A percentile compares a stretch with the other conserved stretches of the same genome.
Evolutionary conservation across 179 eudicot genomes (phyloP).

Genomic region (Heliamphora pulchella): DNA sequence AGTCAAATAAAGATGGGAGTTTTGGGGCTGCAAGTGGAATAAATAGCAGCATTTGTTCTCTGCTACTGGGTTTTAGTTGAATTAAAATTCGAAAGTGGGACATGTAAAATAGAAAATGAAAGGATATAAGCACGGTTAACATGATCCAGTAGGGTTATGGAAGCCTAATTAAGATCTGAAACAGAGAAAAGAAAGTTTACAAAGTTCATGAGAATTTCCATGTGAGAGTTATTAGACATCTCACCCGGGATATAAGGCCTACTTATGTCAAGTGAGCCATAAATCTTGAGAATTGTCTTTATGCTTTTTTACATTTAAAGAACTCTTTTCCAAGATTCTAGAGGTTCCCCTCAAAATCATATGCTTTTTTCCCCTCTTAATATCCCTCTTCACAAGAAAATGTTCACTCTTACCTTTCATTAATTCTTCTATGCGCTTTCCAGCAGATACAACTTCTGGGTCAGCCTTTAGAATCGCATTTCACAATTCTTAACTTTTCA

Average conservation of each 20-base stretch:
- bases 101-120: background rate
- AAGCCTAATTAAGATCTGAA: slow-evolving; percentile 4
- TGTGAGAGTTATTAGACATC: background rate
- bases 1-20: background rate
- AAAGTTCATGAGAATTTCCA: background rate
- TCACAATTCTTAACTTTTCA: background rate
- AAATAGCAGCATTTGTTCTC: background rate
- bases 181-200: background rate
- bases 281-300: background rate
- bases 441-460: background rate
- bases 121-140: no score
- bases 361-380: background rate
- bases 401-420: background rate
- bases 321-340: background rate
- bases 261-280: background rate
- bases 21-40: background rate
- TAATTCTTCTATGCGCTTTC: background rate
- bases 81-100: background rate
- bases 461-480: background rate
- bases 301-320: background rate
- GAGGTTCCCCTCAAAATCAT: background rate
- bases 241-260: no score
- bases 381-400: background rate
- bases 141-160: background rate
- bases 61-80: background rate